Evolutionary conservation across 2,329 filamentous ascomycete genomes (phyloP).

Genomic region (Pseudogymnoascus sp.): DNA sequence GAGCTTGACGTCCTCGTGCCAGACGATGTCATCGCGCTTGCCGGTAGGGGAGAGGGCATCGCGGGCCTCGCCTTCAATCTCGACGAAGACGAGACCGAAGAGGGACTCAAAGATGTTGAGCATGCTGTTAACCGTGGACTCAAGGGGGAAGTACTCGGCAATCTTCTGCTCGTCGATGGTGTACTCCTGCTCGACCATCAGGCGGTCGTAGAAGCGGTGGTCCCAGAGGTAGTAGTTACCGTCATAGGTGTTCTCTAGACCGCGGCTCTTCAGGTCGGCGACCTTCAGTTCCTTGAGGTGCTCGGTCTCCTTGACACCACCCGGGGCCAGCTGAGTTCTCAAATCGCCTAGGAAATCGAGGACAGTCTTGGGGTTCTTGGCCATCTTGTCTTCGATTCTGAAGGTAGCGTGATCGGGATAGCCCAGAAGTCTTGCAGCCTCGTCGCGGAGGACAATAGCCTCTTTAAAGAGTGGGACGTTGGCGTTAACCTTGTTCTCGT

Average conservation of each 20-base stretch:
- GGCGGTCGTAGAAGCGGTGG: slow-evolving; percentile 66
- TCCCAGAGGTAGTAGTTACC: slow-evolving; percentile 78
- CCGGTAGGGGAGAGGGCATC: slow-evolving; percentile 27
- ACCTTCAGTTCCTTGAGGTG: slow-evolving; percentile 69
- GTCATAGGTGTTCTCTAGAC: slow-evolving; percentile 44
- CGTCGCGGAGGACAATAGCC: slow-evolving; percentile 64
- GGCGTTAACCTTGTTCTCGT: slow-evolving; percentile 70
- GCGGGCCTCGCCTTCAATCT: slow-evolving; percentile 59
- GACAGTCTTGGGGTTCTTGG: slow-evolving; percentile 64
- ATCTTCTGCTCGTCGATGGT: slow-evolving; percentile 72
- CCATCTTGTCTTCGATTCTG: slow-evolving; percentile 77
- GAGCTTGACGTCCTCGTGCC: slow-evolving; percentile 76
- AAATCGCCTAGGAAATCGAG: slow-evolving; percentile 65
- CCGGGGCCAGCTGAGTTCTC: slow-evolving; percentile 54
- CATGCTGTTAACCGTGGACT: slow-evolving; percentile 67
- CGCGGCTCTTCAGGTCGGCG: slow-evolving; percentile 52
- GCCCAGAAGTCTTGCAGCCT: slow-evolving; percentile 66
- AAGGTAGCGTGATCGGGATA: slow-evolving; percentile 71
- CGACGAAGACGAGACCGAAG: slow-evolving; percentile 70
- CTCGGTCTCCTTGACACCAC: slow-evolving; percentile 60
- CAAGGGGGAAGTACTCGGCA: slow-evolving; percentile 74
- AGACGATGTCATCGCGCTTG: slow-evolving; percentile 44
- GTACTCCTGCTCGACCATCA: slow-evolving; percentile 74
- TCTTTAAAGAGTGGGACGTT: slow-evolving; percentile 69
- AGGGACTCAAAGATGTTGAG: slow-evolving; percentile 75